These are phyloP conservation scores for Neofusicoccum ribis DNA, from an alignment of 2,329 filamentous ascomycete genomes.

Conservation along the genomic window DNA sequence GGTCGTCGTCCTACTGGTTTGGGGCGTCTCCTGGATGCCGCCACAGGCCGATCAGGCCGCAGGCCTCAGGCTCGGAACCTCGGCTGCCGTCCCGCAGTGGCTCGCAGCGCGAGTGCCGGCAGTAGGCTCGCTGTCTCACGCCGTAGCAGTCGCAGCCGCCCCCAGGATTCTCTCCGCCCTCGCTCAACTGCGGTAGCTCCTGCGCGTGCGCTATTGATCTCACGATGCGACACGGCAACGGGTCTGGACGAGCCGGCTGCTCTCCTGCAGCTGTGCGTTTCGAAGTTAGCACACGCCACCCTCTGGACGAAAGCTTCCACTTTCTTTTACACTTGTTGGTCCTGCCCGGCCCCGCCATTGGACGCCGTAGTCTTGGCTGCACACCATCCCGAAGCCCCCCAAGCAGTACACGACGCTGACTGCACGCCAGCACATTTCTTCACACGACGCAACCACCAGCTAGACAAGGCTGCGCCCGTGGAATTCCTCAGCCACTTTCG, in stretches of 20 bases:
- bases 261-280: not conserved
- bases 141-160: not conserved
- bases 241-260: not conserved
- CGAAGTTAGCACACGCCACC: not conserved
- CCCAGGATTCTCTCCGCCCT: not conserved
- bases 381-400: not conserved
- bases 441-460: too few relatives aligned
- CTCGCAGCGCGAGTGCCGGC: not conserved
- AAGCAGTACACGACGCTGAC: not conserved
- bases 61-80: not conserved
- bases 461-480: too few relatives aligned
- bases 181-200: slow-evolving; percentile 1
- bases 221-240: too few relatives aligned
- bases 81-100: slow-evolving; percentile 4
- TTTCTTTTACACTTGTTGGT: not conserved
- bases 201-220: not conserved
- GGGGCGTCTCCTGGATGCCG: not conserved
- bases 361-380: not conserved
- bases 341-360: not conserved
- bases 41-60: not conserved
- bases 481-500: not conserved
- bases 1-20: not conserved
- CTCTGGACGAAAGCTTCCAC: not conserved
- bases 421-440: too few relatives aligned
- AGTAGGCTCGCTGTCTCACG: not conserved